Percentiles rank a stretch among this genome's conserved stretches.
phyloP scores from a whole-genome alignment of 352 stramenopile genomes.

The Pythium volutum region DNA sequence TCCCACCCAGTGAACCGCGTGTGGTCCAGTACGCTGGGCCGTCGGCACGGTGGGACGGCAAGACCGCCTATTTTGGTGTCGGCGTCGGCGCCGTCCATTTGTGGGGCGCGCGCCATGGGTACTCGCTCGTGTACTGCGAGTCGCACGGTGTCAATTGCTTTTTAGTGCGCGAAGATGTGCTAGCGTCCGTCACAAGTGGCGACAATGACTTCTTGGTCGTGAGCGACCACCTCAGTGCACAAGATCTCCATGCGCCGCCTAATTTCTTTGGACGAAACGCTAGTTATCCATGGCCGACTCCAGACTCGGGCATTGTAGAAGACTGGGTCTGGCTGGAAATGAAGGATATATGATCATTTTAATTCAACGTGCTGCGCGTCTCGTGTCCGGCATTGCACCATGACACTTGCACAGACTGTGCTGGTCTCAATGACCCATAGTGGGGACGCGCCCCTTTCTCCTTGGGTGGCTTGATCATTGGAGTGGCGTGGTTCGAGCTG shows the following conservation, averaged over 20 bases:
- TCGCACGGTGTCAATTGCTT: conserved; percentile 78
- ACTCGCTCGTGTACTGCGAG: conserved; percentile 79
- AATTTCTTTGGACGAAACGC: conserved; percentile 72
- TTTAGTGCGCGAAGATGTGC: conserved; percentile 49
- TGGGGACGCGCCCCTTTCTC: neutral
- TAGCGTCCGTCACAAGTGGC: conserved; percentile 17
- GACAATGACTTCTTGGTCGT: conserved; percentile 16
- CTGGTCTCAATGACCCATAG: conserved; percentile 78
- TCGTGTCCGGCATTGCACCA: conserved; percentile 28
- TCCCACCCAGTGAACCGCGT: conserved; percentile 39
- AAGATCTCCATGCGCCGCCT: conserved; percentile 42
- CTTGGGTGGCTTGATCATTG: neutral
- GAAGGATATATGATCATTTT: too few species aligned
- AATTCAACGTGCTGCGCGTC: conserved; percentile 1
- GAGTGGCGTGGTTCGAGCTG: conserved; percentile 19
- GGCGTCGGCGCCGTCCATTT: conserved; percentile 45
- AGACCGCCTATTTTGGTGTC: conserved; percentile 56
- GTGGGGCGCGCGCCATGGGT: conserved; percentile 39
- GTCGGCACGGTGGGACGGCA: conserved; percentile 40
- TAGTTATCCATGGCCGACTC: conserved; percentile 40
- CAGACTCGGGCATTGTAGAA: conserved; percentile 25
- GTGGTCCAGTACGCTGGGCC: conserved; percentile 41
- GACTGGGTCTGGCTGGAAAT: conserved; percentile 49
- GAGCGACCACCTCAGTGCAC: conserved; percentile 31
- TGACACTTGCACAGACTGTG: conserved; percentile 72